A percentile compares a stretch with the other conserved stretches of the same genome.
phyloP scores from a whole-genome alignment of 2,329 filamentous ascomycete species.

The Aureobasidium sp. region DNA sequence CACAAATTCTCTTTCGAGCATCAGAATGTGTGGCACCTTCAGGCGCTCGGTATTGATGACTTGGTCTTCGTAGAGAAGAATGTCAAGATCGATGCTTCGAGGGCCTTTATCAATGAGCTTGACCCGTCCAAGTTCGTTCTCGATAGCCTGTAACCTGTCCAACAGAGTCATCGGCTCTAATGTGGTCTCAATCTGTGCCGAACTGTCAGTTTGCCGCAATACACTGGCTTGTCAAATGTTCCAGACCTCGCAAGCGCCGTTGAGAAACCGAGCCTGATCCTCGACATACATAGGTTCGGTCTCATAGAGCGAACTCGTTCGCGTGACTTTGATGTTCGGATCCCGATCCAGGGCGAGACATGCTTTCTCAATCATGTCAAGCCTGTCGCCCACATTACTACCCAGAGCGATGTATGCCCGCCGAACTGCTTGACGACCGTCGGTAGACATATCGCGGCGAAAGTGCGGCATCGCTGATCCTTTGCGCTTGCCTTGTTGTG shows the following conservation, averaged over 20 bases:
- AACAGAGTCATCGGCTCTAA: constrained; percentile 69
- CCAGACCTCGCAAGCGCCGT: constrained; percentile 84
- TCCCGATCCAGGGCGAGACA: constrained; percentile 65
- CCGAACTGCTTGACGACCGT: background rate
- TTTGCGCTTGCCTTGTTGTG: background rate
- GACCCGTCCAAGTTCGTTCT: constrained; percentile 67
- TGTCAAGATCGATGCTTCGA: constrained; percentile 88
- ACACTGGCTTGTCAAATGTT: background rate
- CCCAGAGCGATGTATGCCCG: constrained; percentile 80
- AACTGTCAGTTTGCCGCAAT: constrained; percentile 19
- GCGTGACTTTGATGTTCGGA: constrained; percentile 63
- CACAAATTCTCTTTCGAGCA: constrained; percentile 89
- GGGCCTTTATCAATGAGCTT: constrained; percentile 91
- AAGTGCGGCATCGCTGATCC: background rate
- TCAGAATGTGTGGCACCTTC: constrained; percentile 75
- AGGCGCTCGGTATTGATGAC: constrained; percentile 63
- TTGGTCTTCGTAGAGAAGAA: constrained; percentile 71
- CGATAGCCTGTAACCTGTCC: constrained; percentile 75
- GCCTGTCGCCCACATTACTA: constrained; percentile 83
- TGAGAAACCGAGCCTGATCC: constrained; percentile 82
- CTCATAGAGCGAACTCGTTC: constrained; percentile 87
- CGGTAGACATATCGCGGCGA: background rate
- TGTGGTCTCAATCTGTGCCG: constrained; percentile 65
- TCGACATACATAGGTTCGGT: constrained; percentile 95
- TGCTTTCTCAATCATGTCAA: constrained; percentile 77